Evolutionary conservation across 371 early-diverging fungal genomes (phyloP), one percentile per base, ranked within the genome.

Genomic region (Mucor saturninus): DNA sequence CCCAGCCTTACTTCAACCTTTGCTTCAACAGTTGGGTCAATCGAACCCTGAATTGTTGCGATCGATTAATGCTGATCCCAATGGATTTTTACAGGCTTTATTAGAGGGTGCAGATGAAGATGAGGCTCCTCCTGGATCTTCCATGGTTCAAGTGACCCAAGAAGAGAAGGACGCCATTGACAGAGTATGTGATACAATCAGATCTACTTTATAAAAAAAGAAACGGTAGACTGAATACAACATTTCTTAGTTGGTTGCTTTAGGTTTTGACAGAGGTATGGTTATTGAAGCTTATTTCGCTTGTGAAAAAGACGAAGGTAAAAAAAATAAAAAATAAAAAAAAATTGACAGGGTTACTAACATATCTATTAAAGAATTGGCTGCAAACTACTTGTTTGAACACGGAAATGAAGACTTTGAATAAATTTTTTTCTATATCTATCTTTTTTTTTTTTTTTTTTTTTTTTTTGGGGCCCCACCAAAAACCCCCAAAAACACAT

Each of bases 361-460:
- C 15, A 10, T 37, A 28, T 28, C 5, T 35, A 46, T 43, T 28
- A 52, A 62, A 81, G 93, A 97, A 72, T 71, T 96, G 67, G 95
- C 98, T 1, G 98, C 98, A 38, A 97, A 97, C 76, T 98, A 92
- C 72, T 72, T 98, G 74, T 95, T 97, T 79, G 97, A 97, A 29
- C 83, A 89, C 61, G 84, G 84, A 32, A 46, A 76, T n/a, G 76
- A 76, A 21, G 77, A 80, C 49, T 67, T 60, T 56, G 70, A 43
- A 38, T 54, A 54, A 51, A 54, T 15, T 53, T 37, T 53, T 38
- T 38, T 43, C 13, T n/a, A 43, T 43, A n/a, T 43, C 5, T n/a
- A 43, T 14, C 15, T 43, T 43, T 43, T 43, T 11, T 29, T 21
- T 54, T 39, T 28, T 28, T 28, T 39, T 54, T 55, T 39, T 52